These are phyloP conservation scores for Amyloporia xantha DNA, from an alignment of 768 basidiomycete species.

Conservation along the genomic window DNA sequence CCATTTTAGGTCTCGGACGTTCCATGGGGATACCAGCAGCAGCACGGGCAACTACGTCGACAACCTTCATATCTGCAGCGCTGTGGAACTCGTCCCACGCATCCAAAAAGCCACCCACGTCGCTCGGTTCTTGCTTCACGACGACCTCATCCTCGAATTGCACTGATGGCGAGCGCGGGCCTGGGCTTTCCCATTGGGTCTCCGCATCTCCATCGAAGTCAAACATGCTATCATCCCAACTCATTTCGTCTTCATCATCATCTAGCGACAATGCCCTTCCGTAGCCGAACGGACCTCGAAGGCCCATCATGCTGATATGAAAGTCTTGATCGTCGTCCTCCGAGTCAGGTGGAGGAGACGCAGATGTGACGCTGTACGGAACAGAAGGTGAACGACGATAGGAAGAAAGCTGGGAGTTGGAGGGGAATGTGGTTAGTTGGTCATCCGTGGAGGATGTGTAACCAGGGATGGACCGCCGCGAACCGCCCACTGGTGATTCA, in stretches of 20 bases:
- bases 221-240: slow-evolving; percentile 35
- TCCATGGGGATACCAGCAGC: slow-evolving; percentile 19
- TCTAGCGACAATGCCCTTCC: neutral
- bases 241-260: slow-evolving; percentile 24
- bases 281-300: slow-evolving; percentile 28
- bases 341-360: slow-evolving; percentile 64
- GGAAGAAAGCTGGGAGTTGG: too few relatives aligned
- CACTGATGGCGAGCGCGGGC: slow-evolving; percentile 56
- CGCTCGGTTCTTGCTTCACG: slow-evolving; percentile 55
- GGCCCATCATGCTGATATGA: slow-evolving; percentile 29
- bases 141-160: slow-evolving; percentile 31
- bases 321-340: slow-evolving; percentile 52
- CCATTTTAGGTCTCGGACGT: slow-evolving; percentile 32
- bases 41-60: slow-evolving; percentile 36
- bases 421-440: slow-evolving; percentile 26
- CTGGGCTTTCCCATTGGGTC: slow-evolving; percentile 54
- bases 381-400: slow-evolving; percentile 46
- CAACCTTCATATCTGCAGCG: slow-evolving; percentile 28
- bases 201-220: slow-evolving; percentile 51
- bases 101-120: slow-evolving; percentile 59
- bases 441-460: slow-evolving; percentile 44
- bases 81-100: slow-evolving; percentile 63
- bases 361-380: slow-evolving; percentile 44
- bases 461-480: slow-evolving; percentile 47
- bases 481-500: too few relatives aligned